A percentile compares a stretch with the other conserved stretches of the same genome.
Conservation (phyloP, 352 stramenopile genomes). For the Pythium biforme region DNA sequence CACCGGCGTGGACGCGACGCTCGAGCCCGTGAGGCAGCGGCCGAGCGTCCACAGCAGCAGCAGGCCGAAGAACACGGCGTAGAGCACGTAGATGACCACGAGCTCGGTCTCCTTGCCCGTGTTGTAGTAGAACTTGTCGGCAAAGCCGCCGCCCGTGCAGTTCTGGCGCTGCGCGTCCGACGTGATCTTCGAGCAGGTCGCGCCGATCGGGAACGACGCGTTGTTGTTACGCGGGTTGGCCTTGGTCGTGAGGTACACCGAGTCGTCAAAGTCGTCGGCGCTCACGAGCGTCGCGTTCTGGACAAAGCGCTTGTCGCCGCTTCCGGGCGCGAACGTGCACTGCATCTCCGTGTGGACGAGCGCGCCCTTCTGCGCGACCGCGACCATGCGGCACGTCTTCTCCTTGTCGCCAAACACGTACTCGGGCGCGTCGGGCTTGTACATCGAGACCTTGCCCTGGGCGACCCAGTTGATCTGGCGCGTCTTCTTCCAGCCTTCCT, state of each 20-base stretch:
- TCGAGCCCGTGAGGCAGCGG: neutral
- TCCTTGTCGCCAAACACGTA: constrained; percentile 20
- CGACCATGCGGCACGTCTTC: constrained; percentile 25
- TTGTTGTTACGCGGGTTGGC: constrained; percentile 34
- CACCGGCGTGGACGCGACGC: neutral
- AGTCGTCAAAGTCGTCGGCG: constrained; percentile 5
- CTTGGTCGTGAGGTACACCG: constrained; percentile 20
- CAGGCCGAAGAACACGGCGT: constrained; percentile 23
- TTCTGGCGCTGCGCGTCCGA: neutral
- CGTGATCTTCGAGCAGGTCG: constrained; percentile 11
- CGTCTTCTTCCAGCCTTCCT: constrained; percentile 63
- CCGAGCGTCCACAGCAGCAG: constrained; percentile 22
- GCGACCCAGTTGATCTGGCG: constrained; percentile 65
- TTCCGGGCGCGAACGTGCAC: constrained; percentile 20
- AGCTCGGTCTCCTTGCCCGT: constrained; percentile 23
- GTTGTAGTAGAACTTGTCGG: constrained; percentile 24
- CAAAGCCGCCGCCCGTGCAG: constrained; percentile 9
- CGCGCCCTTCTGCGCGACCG: constrained; percentile 22
- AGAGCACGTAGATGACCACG: constrained; percentile 29
- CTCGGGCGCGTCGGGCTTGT: constrained; percentile 32
- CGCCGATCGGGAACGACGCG: constrained; percentile 24
- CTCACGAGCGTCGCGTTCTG: constrained; percentile 22
- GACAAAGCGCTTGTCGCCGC: constrained; percentile 19
- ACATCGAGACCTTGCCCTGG: constrained; percentile 50
- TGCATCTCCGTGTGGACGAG: constrained; percentile 19